A percentile compares a stretch with the other conserved stretches of the same genome.
phyloP scores from a whole-genome alignment of 129 eudicot species.

The Escallonia herrerae region DNA sequence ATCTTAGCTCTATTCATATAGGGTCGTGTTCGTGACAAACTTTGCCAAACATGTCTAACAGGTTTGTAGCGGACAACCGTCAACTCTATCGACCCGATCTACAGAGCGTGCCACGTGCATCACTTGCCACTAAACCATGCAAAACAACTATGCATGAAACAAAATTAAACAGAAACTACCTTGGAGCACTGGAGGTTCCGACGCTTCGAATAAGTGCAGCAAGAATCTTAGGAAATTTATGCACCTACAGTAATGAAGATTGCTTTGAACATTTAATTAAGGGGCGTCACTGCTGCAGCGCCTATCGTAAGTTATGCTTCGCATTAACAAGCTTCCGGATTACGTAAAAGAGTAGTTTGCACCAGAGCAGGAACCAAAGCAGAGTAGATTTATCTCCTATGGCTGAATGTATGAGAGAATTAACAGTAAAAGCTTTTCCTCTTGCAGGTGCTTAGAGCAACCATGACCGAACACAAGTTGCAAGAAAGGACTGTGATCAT shows the following conservation, averaged over 20 bases:
- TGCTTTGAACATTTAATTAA: slow-evolving; percentile 47
- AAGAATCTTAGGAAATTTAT: slow-evolving; percentile 54
- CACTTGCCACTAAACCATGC: no score
- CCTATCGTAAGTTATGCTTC: slow-evolving; percentile 47
- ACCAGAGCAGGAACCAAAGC: background rate
- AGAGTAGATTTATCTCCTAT: background rate
- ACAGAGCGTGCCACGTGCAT: no score
- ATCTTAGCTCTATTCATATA: no score
- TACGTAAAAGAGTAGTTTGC: background rate
- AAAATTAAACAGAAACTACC: slow-evolving; percentile 29
- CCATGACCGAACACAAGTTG: slow-evolving; percentile 53
- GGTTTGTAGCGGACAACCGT: no score
- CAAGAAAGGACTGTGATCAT: slow-evolving; percentile 46
- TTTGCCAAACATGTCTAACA: no score
- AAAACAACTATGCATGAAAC: no score
- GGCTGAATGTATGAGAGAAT: no score
- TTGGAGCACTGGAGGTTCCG: slow-evolving; percentile 49
- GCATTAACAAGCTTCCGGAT: background rate
- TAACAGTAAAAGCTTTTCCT: background rate
- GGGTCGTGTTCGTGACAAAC: no score
- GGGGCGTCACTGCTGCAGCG: slow-evolving; percentile 45
- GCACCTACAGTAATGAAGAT: slow-evolving; percentile 57
- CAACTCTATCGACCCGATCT: no score
- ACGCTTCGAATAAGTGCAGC: slow-evolving; percentile 60
- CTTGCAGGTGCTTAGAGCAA: slow-evolving; percentile 58